Conservation (phyloP, 768 basidiomycete genomes). For the Gloeophyllum trabeum region DNA sequence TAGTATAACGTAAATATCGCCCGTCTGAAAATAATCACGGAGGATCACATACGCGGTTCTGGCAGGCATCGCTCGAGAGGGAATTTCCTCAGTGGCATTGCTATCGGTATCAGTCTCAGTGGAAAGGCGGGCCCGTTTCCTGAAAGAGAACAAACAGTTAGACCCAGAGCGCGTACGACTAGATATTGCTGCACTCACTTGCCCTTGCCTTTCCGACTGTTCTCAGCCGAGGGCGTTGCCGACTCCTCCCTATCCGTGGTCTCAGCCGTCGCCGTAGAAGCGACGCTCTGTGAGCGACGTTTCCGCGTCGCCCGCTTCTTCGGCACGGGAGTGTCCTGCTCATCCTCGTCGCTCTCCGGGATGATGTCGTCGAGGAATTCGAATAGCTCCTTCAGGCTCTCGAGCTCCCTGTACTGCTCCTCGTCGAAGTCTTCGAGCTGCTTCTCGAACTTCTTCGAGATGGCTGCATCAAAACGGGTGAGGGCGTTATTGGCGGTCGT, state of each 20-base stretch:
- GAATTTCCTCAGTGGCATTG: slow-evolving; percentile 16
- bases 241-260: slow-evolving; percentile 20
- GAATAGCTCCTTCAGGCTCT: slow-evolving; percentile 52
- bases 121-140: slow-evolving; percentile 1
- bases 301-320: slow-evolving; percentile 30
- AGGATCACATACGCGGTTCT: slow-evolving; percentile 40
- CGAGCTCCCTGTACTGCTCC: slow-evolving; percentile 56
- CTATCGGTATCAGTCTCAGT: slow-evolving; percentile 9
- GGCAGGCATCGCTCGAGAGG: slow-evolving; percentile 42
- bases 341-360: slow-evolving; percentile 53
- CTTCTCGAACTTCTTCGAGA: slow-evolving; percentile 63
- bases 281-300: slow-evolving; percentile 49
- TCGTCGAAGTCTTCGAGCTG: slow-evolving; percentile 65
- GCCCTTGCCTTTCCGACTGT: slow-evolving; percentile 14
- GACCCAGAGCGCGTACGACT: background rate
- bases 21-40: slow-evolving; percentile 10
- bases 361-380: slow-evolving; percentile 63
- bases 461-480: slow-evolving; percentile 49
- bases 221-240: slow-evolving; percentile 20
- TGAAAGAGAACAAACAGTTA: background rate
- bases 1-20: slow-evolving; percentile 19
- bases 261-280: slow-evolving; percentile 27
- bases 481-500: slow-evolving; percentile 57
- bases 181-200: background rate
- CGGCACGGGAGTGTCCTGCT: slow-evolving; percentile 24